Conservation (phyloP, 2,329 filamentous ascomycete species). For the Cryphonectria naterciae region DNA sequence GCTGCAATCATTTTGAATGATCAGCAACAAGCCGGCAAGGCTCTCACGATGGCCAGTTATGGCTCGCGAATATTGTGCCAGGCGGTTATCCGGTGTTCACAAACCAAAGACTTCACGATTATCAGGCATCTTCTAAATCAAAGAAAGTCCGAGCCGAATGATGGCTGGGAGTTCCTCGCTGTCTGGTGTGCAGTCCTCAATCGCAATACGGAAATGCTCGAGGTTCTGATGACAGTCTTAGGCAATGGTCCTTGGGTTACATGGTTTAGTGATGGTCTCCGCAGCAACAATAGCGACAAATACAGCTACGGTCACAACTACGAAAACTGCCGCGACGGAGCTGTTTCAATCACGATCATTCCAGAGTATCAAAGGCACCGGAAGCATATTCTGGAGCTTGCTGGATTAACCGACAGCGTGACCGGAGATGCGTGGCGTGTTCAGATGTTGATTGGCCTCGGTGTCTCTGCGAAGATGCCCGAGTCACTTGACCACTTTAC, state of each 20-base stretch:
- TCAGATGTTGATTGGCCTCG: not conserved
- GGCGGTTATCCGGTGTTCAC: not conserved
- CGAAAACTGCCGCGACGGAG: no score
- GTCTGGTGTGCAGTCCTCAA: not conserved
- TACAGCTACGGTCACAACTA: no score
- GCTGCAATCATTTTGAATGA: not conserved
- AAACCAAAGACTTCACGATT: not conserved
- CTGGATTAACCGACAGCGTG: accelerated
- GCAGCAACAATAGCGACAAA: no score
- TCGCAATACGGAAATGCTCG: not conserved
- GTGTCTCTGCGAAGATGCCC: not conserved
- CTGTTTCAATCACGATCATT: no score
- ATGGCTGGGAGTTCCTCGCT: conserved; percentile 1
- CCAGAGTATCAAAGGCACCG: no score
- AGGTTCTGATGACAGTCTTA: not conserved
- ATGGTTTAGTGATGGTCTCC: accelerated
- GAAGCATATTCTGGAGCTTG: not conserved
- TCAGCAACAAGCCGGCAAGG: not conserved
- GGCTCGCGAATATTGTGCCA: not conserved
- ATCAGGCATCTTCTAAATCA: not conserved
- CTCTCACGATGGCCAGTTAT: not conserved
- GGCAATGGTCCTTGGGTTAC: not conserved
- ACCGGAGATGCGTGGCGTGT: not conserved
- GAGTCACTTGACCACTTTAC: not conserved
- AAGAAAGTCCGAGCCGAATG: not conserved